Evolutionary conservation across 768 basidiomycete species (phyloP).

Genomic region (Boletellus ananiceps): DNA sequence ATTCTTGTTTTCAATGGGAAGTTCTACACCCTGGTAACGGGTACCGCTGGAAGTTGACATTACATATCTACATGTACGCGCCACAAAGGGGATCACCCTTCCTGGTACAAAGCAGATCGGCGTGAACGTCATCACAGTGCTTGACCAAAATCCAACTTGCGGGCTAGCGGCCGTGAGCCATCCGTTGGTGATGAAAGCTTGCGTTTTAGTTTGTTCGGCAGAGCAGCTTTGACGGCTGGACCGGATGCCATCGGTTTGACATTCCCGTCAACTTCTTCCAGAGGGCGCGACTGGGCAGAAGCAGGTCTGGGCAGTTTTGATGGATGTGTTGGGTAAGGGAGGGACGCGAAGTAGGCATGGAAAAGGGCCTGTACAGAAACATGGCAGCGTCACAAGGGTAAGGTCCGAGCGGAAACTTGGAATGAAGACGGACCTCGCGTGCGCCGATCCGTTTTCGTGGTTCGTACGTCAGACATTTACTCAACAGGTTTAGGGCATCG

Average conservation of each 20-base stretch:
- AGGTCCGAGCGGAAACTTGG: not conserved
- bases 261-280: conserved; percentile 78
- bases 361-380: conserved; percentile 57
- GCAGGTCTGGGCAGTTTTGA: conserved; percentile 79
- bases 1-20: not conserved
- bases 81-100: not conserved
- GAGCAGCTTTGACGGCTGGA: conserved; percentile 48
- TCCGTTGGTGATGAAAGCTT: conserved; percentile 58
- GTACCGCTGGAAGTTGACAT: conserved; percentile 4
- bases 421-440: conserved; percentile 54
- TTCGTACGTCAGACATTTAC: conserved; percentile 78
- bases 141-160: conserved; percentile 68
- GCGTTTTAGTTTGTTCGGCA: conserved; percentile 59
- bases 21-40: not conserved
- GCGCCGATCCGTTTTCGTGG: conserved; percentile 79
- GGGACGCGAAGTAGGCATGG: conserved; percentile 83
- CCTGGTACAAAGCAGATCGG: not conserved
- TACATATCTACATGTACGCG: conserved; percentile 4
- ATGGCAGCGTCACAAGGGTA: not conserved
- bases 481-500: conserved; percentile 80
- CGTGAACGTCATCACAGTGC: conserved; percentile 11
- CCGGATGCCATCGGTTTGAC: conserved; percentile 49
- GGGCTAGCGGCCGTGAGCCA: conserved; percentile 55
- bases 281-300: conserved; percentile 47
- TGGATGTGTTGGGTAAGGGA: conserved; percentile 85